Conservation (phyloP, 495 filamentous ascomycete genomes). For the Talaromyces stipitatus region DNA sequence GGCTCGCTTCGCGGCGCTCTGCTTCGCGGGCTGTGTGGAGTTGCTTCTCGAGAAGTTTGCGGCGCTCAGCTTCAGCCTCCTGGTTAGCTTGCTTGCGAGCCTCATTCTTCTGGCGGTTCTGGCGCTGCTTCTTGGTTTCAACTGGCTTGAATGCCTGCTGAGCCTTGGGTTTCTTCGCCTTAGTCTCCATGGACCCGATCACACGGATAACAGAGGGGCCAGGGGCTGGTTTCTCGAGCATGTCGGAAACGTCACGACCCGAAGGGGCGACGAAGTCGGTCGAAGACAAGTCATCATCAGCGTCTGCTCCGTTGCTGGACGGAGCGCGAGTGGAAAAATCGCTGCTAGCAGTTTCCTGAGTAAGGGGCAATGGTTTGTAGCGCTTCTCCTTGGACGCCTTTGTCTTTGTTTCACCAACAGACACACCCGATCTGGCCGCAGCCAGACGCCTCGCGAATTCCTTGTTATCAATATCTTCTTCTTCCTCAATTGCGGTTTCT, state of each 20-base stretch:
- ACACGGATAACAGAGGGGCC: conserved; percentile 72
- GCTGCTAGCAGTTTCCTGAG: conserved; percentile 30
- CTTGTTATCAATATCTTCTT: conserved; percentile 56
- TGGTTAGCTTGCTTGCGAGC: conserved; percentile 61
- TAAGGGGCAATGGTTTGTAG: conserved; percentile 30
- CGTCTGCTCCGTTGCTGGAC: conserved; percentile 71
- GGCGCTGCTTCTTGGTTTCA: conserved; percentile 87
- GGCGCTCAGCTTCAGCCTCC: conserved; percentile 65
- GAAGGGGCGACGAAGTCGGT: conserved; percentile 41
- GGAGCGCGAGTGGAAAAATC: conserved; percentile 43
- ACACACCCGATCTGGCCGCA: conserved; percentile 56
- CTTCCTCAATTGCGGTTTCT: conserved; percentile 37
- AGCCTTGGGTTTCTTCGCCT: conserved; percentile 57
- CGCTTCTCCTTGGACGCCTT: conserved; percentile 55
- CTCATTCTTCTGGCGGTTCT: conserved; percentile 77
- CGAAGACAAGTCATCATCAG: conserved; percentile 71
- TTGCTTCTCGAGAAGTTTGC: conserved; percentile 68
- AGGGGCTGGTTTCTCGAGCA: conserved; percentile 66
- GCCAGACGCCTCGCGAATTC: conserved; percentile 68
- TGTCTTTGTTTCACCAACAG: conserved; percentile 30
- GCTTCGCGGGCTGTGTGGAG: conserved; percentile 69
- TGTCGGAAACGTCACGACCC: conserved; percentile 61
- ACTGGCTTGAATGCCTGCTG: conserved; percentile 46
- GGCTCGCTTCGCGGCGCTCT: conserved; percentile 62
- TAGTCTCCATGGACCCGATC: conserved; percentile 53